Percentiles rank a stretch among this genome's conserved stretches.
These are phyloP conservation scores for Vigna radiata DNA, from an alignment of 306 rosid genomes.

Conservation along the genomic window DNA sequence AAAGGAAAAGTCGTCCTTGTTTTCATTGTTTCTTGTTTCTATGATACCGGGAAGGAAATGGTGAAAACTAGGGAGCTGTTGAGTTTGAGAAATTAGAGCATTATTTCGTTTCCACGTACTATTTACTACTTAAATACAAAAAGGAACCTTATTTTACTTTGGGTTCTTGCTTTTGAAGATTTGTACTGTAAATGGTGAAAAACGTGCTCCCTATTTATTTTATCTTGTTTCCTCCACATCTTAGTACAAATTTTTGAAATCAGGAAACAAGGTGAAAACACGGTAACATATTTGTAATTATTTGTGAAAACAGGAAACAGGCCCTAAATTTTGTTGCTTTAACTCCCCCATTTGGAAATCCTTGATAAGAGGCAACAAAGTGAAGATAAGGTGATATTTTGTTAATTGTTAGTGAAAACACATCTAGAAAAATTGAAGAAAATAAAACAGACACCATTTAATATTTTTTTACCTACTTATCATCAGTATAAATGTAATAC, in stretches of 20 bases:
- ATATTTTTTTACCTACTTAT: slow-evolving; percentile 10
- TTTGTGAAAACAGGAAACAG: background rate
- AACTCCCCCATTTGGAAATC: slow-evolving; percentile 2
- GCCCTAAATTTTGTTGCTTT: background rate
- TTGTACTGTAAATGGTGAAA: background rate
- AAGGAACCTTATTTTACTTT: background rate
- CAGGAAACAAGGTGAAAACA: background rate
- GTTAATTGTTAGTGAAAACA: slow-evolving; percentile 10
- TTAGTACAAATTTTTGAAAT: background rate
- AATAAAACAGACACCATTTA: background rate
- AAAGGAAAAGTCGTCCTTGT: background rate
- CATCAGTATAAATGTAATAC: slow-evolving; percentile 2
- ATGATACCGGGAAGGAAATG: slow-evolving; percentile 26
- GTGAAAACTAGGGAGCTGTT: background rate
- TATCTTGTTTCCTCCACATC: background rate
- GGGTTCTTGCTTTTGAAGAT: background rate
- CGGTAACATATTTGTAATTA: background rate
- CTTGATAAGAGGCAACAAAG: slow-evolving; percentile 17
- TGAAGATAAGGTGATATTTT: slow-evolving; percentile 2
- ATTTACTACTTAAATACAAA: background rate
- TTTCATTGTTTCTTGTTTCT: slow-evolving; percentile 11
- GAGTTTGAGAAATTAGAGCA: background rate
- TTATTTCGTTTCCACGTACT: background rate
- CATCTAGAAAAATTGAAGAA: slow-evolving; percentile 17
- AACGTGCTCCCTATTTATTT: background rate